Evolutionary conservation across 371 early-diverging fungal genomes (phyloP).

Genomic region (Rhizopus delemar): DNA sequence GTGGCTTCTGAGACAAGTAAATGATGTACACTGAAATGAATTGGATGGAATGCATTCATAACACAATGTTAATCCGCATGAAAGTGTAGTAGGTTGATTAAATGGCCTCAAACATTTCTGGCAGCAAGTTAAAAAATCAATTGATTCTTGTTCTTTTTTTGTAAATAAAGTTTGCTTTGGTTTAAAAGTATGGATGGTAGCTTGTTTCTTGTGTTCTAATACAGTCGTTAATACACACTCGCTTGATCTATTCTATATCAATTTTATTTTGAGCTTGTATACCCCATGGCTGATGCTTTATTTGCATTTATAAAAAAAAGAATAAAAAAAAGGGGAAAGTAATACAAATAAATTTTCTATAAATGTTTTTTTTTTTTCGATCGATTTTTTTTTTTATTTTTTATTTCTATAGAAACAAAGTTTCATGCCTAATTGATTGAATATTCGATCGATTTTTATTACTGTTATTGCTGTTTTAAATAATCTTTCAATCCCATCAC

Average conservation of each 20-base stretch:
- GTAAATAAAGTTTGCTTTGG: background rate
- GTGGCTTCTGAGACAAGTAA: slow-evolving; percentile 34
- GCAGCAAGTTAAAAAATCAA: slow-evolving; percentile 11
- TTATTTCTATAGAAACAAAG: background rate
- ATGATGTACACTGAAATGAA: slow-evolving; percentile 48
- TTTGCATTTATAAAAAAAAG: background rate
- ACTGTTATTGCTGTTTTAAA: background rate
- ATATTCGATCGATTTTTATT: slow-evolving; percentile 1
- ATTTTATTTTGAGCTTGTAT: background rate
- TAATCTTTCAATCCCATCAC: slow-evolving; percentile 11
- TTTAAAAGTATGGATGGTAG: background rate
- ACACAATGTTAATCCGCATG: slow-evolving; percentile 46
- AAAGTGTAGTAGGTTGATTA: slow-evolving; percentile 29
- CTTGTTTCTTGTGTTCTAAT: background rate
- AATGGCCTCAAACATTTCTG: slow-evolving; percentile 8
- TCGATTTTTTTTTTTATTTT: background rate
- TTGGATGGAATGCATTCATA: slow-evolving; percentile 21
- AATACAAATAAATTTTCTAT: background rate
- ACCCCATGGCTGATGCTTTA: background rate
- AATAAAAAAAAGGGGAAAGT: background rate
- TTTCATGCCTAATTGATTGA: no score
- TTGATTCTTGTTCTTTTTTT: background rate
- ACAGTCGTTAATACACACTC: no score
- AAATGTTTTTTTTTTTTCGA: slow-evolving; percentile 3
- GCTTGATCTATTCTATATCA: background rate